Base-by-base conservation (phyloP, 2,329 filamentous ascomycete genomes). In the Uncinocarpus reesii region DNA sequence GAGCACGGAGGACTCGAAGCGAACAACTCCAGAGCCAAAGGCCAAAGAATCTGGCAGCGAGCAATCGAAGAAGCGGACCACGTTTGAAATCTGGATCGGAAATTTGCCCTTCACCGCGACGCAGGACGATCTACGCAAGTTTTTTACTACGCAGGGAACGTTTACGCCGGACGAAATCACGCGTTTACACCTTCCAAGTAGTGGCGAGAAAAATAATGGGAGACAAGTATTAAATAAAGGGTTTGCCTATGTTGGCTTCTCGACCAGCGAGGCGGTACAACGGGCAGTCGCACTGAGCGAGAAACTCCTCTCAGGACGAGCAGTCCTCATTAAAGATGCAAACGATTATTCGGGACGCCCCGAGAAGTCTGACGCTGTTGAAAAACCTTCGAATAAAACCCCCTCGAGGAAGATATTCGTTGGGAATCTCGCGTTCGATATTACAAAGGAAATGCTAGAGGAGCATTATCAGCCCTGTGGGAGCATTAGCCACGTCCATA, bases 171-270 rank as follows among this genome's bases (percentile, higher is more conserved):
- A 80, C 42, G 77, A 81, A 53, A 92, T 98, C 56, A 94, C 88
- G 1, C 78, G 92, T 52, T 72, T 96, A 44, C 83, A 95, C 65
- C 71, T 95, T 61, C 89, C 89, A n/a, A n/a, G n/a, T 1, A 77
- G 70, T 18, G 72, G 74, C 2, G 59, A 70, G 6, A 82, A 77
- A 44, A 48, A 42, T 11, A 60, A 60, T 50, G 62, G 64, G 28
- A 78, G 74, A 58, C 67, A 75, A 18, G n/a, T n/a, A n/a, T 72
- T 81, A 58, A 98, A 96, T 71, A 90, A 84, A 67, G 93, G 92
- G 13, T 98, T 95, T 62, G 92, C 92, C 47, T 98, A 98, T 62
- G 81, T 98, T 55, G 93, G 98, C 64, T 95, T 98, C 62, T 72
- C 79, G 38, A 83, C 77, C 20, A 61, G 72, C 16, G 76, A 82